phyloP scores from a whole-genome alignment of 345 rosid genomes.

The Lumnitzera littorea region DNA sequence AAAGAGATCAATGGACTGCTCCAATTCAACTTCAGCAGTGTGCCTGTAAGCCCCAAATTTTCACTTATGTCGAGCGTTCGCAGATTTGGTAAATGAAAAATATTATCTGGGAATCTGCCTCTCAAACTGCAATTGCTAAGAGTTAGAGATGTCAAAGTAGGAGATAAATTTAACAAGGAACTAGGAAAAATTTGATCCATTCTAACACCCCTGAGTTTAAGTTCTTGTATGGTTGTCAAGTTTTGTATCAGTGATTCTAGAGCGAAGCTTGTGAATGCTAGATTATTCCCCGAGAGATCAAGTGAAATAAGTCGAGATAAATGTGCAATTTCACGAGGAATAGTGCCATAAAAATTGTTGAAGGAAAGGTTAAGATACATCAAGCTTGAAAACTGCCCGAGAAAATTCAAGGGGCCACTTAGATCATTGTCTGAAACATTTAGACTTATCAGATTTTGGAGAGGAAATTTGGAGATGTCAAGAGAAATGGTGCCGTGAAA shows the following conservation, averaged over 20 bases:
- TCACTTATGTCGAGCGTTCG: neutral
- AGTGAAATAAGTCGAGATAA: neutral
- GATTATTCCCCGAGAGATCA: neutral
- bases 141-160: neutral
- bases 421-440: neutral
- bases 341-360: neutral
- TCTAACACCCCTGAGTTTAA: neutral
- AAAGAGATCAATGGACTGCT: conserved; percentile 3
- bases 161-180: conserved; percentile 6
- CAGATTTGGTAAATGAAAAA: conserved; percentile 9
- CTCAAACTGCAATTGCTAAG: neutral
- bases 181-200: conserved; percentile 3
- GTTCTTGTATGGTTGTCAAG: conserved; percentile 1
- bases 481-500: neutral
- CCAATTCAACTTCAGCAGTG: conserved; percentile 9
- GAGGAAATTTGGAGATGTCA: conserved; percentile 4
- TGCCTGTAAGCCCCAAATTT: neutral
- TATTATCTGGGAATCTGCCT: conserved; percentile 5
- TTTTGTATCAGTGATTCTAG: neutral
- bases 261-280: neutral
- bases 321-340: conserved; percentile 4
- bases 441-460: conserved; percentile 6
- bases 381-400: neutral
- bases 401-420: neutral
- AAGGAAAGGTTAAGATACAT: neutral